Evolutionary conservation across 2,329 filamentous ascomycete species (phyloP).

Genomic region (Calonectria pauciramosa): DNA sequence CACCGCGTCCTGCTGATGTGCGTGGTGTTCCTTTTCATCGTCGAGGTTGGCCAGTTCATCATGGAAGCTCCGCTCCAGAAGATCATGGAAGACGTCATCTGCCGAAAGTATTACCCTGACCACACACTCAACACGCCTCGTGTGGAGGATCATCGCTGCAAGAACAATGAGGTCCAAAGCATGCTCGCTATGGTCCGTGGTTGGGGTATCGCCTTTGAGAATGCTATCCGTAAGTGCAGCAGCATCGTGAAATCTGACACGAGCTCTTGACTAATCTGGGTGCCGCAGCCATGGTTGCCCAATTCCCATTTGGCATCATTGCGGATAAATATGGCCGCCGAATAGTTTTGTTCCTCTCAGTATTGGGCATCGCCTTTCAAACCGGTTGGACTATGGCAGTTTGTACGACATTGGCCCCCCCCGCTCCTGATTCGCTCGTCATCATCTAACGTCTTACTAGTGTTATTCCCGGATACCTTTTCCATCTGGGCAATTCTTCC

Average conservation of each 20-base stretch:
- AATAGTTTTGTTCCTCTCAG: conserved; percentile 55
- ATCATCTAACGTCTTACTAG: conserved; percentile 45
- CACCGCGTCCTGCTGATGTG: conserved; percentile 50
- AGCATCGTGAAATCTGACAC: neutral
- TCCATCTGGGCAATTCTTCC: conserved; percentile 57
- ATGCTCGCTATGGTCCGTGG: conserved; percentile 66
- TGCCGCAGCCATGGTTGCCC: conserved; percentile 53
- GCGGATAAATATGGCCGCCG: conserved; percentile 62
- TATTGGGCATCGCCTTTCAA: conserved; percentile 49
- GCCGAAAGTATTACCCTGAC: conserved; percentile 61
- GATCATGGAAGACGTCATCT: conserved; percentile 68
- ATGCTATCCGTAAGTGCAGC: conserved; percentile 57
- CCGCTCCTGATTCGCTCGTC: neutral
- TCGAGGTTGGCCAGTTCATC: conserved; percentile 57
- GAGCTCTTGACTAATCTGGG: neutral
- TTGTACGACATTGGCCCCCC: conserved; percentile 42
- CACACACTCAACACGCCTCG: conserved; percentile 47
- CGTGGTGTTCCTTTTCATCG: conserved; percentile 56
- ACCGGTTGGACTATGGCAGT: conserved; percentile 48
- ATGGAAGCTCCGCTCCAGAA: conserved; percentile 60
- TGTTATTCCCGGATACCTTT: conserved; percentile 54
- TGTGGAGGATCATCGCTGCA: conserved; percentile 61
- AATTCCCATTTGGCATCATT: conserved; percentile 62
- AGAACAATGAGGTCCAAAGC: conserved; percentile 62
- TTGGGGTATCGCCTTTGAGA: conserved; percentile 60